Conservation (phyloP, 208 protist genomes). For the Histomonas meleagridis region DNA sequence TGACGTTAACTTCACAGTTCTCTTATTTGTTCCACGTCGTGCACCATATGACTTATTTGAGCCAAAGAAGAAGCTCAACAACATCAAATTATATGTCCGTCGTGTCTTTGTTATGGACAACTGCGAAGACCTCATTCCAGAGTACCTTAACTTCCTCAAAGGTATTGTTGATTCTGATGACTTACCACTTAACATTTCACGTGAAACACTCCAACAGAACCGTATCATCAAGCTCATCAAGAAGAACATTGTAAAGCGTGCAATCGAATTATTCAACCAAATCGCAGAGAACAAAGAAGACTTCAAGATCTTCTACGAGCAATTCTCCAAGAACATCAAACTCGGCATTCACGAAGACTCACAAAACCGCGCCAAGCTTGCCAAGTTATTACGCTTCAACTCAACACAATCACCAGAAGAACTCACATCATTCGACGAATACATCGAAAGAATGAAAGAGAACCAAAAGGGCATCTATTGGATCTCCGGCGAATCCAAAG, state of each 20-base stretch:
- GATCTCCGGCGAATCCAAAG: constrained; percentile 84
- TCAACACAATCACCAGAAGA: constrained; percentile 65
- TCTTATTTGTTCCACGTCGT: constrained; percentile 81
- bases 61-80: constrained; percentile 84
- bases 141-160: constrained; percentile 84
- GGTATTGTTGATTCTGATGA: constrained; percentile 93
- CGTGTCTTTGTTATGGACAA: constrained; percentile 96
- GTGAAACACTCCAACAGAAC: constrained; percentile 93
- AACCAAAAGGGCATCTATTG: constrained; percentile 92
- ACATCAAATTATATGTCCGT: constrained; percentile 78
- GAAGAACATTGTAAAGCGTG: constrained; percentile 94
- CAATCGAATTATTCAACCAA: constrained; percentile 81
- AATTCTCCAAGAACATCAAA: constrained; percentile 91
- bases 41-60: constrained; percentile 94
- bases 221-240: constrained; percentile 90
- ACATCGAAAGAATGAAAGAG: constrained; percentile 75
- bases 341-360: constrained; percentile 90
- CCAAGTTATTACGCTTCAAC: constrained; percentile 76
- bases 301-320: constrained; percentile 92
- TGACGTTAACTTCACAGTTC: constrained; percentile 80
- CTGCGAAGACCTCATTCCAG: constrained; percentile 85
- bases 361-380: constrained; percentile 76
- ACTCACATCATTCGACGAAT: constrained; percentile 48
- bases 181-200: constrained; percentile 91
- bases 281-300: constrained; percentile 85